Evolutionary conservation across 768 basidiomycete genomes (phyloP), one percentile per base, ranked within the genome.

Genomic region (Tricholoma matsutake): DNA sequence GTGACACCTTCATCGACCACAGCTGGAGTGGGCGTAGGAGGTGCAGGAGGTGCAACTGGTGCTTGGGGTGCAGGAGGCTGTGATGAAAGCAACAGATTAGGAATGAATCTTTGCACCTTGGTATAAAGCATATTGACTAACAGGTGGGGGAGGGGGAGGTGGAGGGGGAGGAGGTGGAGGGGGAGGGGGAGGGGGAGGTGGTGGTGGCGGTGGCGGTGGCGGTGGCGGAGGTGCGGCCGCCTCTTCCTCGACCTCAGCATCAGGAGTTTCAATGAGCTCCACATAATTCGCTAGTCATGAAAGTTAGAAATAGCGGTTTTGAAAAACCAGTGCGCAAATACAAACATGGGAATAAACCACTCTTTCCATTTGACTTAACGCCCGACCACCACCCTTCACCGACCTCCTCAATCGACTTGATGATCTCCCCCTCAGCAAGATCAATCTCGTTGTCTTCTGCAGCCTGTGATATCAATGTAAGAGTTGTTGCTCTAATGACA

Each of bases 301-400:
- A 9, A 45, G 41, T 29, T 6, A 29, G 13, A 1, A 43, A 1
- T 18, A n/a, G n/a, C 8, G 31, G 10, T 18, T 5, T 16, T 10
- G 28, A 11, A 56, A 13, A n/a, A 9, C 16, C 14, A 16, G 11
- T 29, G 28, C 14, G 6, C 14, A 51, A 57, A 57, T 6, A 69
- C 82, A 22, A 65, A 92, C 91, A 83, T 61, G 94, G 95, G 86
- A 96, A 97, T 32, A 96, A 72, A 7, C 95, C 96, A 6, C 74
- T 78, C 77, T 89, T 88, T 5, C 93, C 94, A 22, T 79, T 82
- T 43, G 79, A 75, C 31, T 86, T 87, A 54, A 86, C 78, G 20
- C 93, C 96, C 60, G 79, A 83, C 96, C 95, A 97, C 96, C 96
- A 98, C 6, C 92, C 91, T 65, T 92, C 91, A 65, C 89, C 92